Base-by-base conservation (phyloP, 2,329 filamentous ascomycete genomes). In the Penicillium palitans region DNA sequence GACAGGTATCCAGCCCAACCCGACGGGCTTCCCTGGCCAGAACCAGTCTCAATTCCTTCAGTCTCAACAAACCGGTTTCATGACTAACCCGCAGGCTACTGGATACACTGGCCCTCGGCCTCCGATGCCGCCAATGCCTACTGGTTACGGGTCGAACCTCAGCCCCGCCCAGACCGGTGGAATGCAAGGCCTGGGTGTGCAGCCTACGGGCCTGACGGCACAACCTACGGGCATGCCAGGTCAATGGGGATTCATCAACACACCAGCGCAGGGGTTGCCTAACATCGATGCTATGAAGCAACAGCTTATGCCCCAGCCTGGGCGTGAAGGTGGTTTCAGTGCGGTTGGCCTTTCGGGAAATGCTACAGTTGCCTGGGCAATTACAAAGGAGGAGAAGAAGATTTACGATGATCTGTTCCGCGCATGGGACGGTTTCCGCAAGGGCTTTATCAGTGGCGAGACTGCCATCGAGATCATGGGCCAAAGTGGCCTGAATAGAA, bases 161-260 rank as follows among this genome's bases (percentile, higher is more conserved):
- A 83, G 81, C 24, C 86, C 85, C 49, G 83, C 74, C 44, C 83
- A 83, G 67, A 89, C 89, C 45, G 89, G 90, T 42, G 89, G 89
- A n/a, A 84, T 87, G 76, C 54, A 52, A 24, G 76, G 83, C 6
- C 76, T 99, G 61, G 95, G 96, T 69, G 87, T 91, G 19, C 95
- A 98, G 72, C 95, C 95, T 6, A 99, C 95, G 49, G 82, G 84
- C 2, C 76, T 99, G 62, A 93, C 96, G 68, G 87, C 92, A n/a
- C 95, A 99, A 72, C 95, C 95, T 6, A 99, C 95, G 3, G 95
- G 95, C 12, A 81, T 86, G 37, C 93, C 95, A 6, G 95, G 95
- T 15, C 95, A 98, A 73, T 99, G 95, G 95, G 95, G 95, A n/a
- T 85, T 98, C 55, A 95, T 98, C 33, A 99, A 99, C 75, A 90